Evolutionary conservation across 345 rosid genomes (phyloP).

Genomic region (Erucastrum elatum): DNA sequence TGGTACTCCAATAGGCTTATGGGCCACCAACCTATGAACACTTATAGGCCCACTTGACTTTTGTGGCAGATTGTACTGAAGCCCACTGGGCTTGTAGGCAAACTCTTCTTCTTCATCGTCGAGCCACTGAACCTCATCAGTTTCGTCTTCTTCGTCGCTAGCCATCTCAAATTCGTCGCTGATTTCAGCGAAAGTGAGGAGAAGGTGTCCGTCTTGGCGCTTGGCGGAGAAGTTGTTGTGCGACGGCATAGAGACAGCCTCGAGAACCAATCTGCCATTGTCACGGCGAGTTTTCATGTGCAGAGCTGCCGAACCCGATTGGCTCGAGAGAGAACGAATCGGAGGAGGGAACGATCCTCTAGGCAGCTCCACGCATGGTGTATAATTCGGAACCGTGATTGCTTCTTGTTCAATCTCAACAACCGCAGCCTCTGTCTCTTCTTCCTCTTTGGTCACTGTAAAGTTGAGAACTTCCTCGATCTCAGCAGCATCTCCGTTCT

Average conservation of each 20-base stretch:
- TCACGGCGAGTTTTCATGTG: slow-evolving; percentile 75
- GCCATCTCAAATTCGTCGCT: slow-evolving; percentile 26
- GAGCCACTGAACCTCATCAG: slow-evolving; percentile 24
- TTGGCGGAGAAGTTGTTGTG: slow-evolving; percentile 68
- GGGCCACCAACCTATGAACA: slow-evolving; percentile 67
- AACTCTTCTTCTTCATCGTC: slow-evolving; percentile 41
- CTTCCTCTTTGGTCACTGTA: slow-evolving; percentile 9
- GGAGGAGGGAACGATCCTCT: slow-evolving; percentile 74
- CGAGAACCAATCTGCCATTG: slow-evolving; percentile 84
- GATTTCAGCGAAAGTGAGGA: slow-evolving; percentile 56
- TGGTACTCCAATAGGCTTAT: slow-evolving; percentile 51
- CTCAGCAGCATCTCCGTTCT: slow-evolving; percentile 50
- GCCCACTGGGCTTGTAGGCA: slow-evolving; percentile 41
- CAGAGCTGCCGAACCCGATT: slow-evolving; percentile 53
- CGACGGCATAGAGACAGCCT: slow-evolving; percentile 75
- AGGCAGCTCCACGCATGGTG: slow-evolving; percentile 23
- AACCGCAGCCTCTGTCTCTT: slow-evolving; percentile 5
- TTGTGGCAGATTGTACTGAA: slow-evolving; percentile 49
- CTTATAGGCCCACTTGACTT: slow-evolving; percentile 44
- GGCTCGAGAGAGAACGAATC: slow-evolving; percentile 60
- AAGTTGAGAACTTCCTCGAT: slow-evolving; percentile 14
- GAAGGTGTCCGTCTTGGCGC: slow-evolving; percentile 88
- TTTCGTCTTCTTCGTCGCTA: slow-evolving; percentile 25
- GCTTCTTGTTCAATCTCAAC: slow-evolving; percentile 32
- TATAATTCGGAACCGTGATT: slow-evolving; percentile 22